phyloP scores from a whole-genome alignment of 768 basidiomycete species.

The Auricularia sp. region DNA sequence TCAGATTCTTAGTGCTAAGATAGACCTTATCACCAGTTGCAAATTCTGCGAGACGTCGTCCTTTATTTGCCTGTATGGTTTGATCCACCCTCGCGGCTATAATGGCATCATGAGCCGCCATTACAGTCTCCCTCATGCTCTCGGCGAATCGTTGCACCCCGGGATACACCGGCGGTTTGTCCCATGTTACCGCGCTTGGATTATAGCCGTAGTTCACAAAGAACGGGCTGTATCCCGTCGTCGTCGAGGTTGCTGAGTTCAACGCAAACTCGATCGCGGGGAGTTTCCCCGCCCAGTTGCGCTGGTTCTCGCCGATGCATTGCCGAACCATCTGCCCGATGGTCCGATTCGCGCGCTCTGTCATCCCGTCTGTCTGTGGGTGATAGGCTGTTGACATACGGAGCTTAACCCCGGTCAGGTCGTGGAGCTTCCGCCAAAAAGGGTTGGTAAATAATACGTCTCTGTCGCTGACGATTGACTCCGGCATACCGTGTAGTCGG shows the following conservation, averaged over 20 bases:
- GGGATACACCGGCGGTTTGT: no score
- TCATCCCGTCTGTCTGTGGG: conserved; percentile 8
- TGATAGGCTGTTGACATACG: conserved; percentile 29
- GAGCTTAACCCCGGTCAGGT: conserved; percentile 19
- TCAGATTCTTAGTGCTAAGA: conserved; percentile 28
- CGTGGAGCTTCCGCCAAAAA: conserved; percentile 21
- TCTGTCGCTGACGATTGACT: conserved; percentile 22
- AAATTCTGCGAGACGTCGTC: conserved; percentile 12
- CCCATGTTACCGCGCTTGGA: conserved; percentile 4
- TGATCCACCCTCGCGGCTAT: conserved; percentile 3
- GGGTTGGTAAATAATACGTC: conserved; percentile 24
- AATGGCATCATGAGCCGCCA: not conserved
- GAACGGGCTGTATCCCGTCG: conserved; percentile 29
- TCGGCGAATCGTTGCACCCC: no score
- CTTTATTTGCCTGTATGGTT: conserved; percentile 1
- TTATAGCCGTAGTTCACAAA: conserved; percentile 23
- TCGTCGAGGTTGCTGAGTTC: conserved; percentile 24
- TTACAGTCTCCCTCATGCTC: no score
- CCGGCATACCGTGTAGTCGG: conserved; percentile 26
- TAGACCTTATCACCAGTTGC: conserved; percentile 23
- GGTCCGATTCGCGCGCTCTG: conserved; percentile 14
- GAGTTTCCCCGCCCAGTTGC: conserved; percentile 4
- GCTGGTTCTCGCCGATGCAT: conserved; percentile 12
- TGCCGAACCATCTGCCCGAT: conserved; percentile 1
- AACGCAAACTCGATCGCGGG: conserved; percentile 30